Conservation (phyloP, 371 early-diverging fungal species). For the Batrachochytrium dendrobatidis region DNA sequence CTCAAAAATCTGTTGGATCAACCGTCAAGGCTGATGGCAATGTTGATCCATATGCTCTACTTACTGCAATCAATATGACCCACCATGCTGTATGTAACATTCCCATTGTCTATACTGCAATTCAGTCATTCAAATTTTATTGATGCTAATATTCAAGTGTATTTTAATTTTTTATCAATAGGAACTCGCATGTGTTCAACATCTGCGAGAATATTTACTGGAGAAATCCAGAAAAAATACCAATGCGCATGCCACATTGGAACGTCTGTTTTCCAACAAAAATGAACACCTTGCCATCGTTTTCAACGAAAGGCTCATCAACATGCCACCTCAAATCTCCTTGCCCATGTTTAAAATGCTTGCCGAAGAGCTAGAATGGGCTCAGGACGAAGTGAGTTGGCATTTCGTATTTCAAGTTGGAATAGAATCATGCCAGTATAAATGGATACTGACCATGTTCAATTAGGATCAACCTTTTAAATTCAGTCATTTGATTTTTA, state of each 20-base stretch:
- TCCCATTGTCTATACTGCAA: no score
- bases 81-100: slow-evolving; percentile 34
- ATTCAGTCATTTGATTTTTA: slow-evolving; percentile 64
- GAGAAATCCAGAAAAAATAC: slow-evolving; percentile 56
- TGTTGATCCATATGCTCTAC: slow-evolving; percentile 84
- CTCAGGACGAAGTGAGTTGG: slow-evolving; percentile 56
- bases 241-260: slow-evolving; percentile 9
- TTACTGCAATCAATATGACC: slow-evolving; percentile 70
- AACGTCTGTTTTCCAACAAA: not conserved
- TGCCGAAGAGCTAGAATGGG: slow-evolving; percentile 69
- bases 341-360: slow-evolving; percentile 87
- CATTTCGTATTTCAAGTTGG: not conserved
- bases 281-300: slow-evolving; percentile 54
- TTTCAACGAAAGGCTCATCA: slow-evolving; percentile 85
- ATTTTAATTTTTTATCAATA: no score
- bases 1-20: slow-evolving; percentile 75
- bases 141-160: no score
- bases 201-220: slow-evolving; percentile 52
- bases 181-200: slow-evolving; percentile 49
- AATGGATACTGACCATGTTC: not conserved
- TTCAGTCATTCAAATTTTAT: no score
- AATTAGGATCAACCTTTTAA: slow-evolving; percentile 12
- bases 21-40: slow-evolving; percentile 70
- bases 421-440: not conserved
- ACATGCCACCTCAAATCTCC: slow-evolving; percentile 90